Conservation (phyloP, 2,329 filamentous ascomycete species). For the Sclerotinia spermophila region DNA sequence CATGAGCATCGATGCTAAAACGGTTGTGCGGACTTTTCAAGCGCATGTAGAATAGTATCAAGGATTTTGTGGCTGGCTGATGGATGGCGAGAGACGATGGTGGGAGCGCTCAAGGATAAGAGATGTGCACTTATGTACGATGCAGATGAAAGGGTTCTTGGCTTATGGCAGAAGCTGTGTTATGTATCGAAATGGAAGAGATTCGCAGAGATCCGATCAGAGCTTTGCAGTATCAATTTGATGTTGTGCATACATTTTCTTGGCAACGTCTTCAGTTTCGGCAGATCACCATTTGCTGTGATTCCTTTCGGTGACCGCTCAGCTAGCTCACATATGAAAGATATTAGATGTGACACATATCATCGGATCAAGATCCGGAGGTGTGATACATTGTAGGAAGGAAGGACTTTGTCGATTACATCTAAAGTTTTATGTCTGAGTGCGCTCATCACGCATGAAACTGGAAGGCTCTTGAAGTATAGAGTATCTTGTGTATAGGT, state of each 20-base stretch:
- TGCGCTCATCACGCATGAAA: not conserved
- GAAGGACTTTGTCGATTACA: not conserved
- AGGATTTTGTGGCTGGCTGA: not conserved
- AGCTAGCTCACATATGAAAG: not conserved
- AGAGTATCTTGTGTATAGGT: not conserved
- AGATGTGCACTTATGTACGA: not conserved
- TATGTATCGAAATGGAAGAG: too few species aligned
- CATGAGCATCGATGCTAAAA: not conserved
- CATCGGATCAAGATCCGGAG: not conserved
- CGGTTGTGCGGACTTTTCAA: not conserved
- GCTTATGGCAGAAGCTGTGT: too few species aligned
- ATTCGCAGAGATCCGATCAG: too few species aligned
- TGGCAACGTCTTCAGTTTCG: not conserved
- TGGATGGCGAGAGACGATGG: accelerated
- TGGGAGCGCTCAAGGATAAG: not conserved
- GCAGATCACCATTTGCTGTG: not conserved
- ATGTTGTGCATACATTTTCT: not conserved
- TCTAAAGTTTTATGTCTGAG: too few species aligned
- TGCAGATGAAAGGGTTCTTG: too few species aligned
- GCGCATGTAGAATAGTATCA: not conserved
- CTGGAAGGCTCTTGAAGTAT: not conserved
- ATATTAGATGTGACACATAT: not conserved
- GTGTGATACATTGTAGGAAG: not conserved
- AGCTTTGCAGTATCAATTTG: too few species aligned
- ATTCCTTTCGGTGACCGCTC: not conserved